These are phyloP conservation scores for Sphaerulina vaccinii DNA, from an alignment of 2,329 filamentous ascomycete species.

Conservation along the genomic window DNA sequence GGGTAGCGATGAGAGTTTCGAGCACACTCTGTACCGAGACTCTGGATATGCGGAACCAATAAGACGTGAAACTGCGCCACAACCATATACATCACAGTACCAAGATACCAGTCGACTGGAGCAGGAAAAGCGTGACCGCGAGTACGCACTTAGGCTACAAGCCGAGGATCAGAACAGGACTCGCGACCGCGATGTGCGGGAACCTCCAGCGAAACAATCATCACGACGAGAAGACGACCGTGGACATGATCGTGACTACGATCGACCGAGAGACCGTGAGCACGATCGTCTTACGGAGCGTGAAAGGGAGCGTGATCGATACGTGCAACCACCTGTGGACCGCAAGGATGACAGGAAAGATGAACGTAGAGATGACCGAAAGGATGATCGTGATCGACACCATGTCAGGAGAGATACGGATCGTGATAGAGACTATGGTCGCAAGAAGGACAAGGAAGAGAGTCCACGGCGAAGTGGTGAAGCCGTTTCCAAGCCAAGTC, in stretches of 20 bases:
- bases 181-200: slow-evolving; percentile 33
- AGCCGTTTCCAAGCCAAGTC: slow-evolving; percentile 25
- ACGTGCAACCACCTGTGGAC: slow-evolving; percentile 5
- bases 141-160: slow-evolving; percentile 26
- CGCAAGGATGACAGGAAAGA: slow-evolving; percentile 18
- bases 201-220: slow-evolving; percentile 21
- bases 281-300: slow-evolving; percentile 29
- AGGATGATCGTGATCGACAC: slow-evolving; percentile 30
- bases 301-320: slow-evolving; percentile 30
- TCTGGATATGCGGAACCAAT: slow-evolving; percentile 32
- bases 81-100: slow-evolving; percentile 17
- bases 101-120: slow-evolving; percentile 30
- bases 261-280: slow-evolving; percentile 22
- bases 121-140: slow-evolving; percentile 33
- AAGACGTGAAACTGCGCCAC: slow-evolving; percentile 33
- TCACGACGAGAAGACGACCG: slow-evolving; percentile 38
- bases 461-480: slow-evolving; percentile 25
- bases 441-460: slow-evolving; percentile 32
- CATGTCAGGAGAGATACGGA: slow-evolving; percentile 30
- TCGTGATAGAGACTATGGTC: slow-evolving; percentile 25
- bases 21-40: slow-evolving; percentile 38
- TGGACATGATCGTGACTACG: slow-evolving; percentile 24
- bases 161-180: slow-evolving; percentile 33
- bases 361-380: slow-evolving; percentile 16
- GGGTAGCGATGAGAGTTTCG: slow-evolving; percentile 43